Conservation (phyloP, 495 filamentous ascomycete genomes). For the Neurospora pannonica region DNA sequence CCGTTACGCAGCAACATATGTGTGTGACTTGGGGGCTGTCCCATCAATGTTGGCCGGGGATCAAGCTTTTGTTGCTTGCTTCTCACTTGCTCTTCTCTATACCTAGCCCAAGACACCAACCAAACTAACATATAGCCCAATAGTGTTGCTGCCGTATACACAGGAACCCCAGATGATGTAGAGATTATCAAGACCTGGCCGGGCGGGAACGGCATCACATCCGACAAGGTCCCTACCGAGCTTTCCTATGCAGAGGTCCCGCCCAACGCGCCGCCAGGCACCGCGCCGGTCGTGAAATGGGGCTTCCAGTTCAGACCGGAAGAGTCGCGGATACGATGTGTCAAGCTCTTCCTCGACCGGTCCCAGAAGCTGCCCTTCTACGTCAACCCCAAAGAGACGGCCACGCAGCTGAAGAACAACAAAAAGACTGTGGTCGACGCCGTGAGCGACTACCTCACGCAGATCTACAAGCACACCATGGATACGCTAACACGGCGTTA, state of each 20-base stretch:
- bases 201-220: slow-evolving; percentile 63
- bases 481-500: slow-evolving; percentile 58
- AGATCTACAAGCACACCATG: slow-evolving; percentile 65
- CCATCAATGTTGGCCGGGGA: background rate
- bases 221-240: slow-evolving; percentile 58
- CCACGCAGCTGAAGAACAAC: slow-evolving; percentile 57
- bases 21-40: background rate
- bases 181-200: slow-evolving; percentile 80
- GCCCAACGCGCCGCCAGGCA: slow-evolving; percentile 22
- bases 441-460: slow-evolving; percentile 58
- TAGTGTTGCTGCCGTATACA: slow-evolving; percentile 67
- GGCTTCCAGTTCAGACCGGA: slow-evolving; percentile 71
- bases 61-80: background rate
- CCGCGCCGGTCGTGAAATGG: slow-evolving; percentile 48
- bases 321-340: slow-evolving; percentile 63
- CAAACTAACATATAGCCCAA: background rate
- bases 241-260: slow-evolving; percentile 43
- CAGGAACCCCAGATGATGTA: slow-evolving; percentile 63
- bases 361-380: slow-evolving; percentile 69
- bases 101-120: background rate
- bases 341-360: slow-evolving; percentile 72
- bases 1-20: background rate
- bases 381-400: slow-evolving; percentile 64
- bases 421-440: slow-evolving; percentile 52
- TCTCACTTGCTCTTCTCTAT: background rate